phyloP scores from a whole-genome alignment of 176 grass and related monocot species.

The Pontederia crassipes region DNA sequence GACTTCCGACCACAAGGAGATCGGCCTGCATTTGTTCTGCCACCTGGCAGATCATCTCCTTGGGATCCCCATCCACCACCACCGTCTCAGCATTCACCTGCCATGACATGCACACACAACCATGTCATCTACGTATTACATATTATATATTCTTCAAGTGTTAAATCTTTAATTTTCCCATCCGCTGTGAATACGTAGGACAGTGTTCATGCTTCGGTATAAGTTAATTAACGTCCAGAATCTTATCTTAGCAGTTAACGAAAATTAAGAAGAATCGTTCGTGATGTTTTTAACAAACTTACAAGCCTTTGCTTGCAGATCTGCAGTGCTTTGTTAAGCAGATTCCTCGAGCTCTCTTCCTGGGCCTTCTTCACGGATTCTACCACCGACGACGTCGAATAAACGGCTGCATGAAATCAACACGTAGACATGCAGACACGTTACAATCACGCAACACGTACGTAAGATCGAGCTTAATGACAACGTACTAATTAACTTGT shows the following conservation, averaged over 20 bases:
- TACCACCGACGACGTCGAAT: constrained; percentile 24
- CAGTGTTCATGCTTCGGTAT: too few relatives aligned
- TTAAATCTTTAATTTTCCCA: too few relatives aligned
- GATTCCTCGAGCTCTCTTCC: constrained; percentile 37
- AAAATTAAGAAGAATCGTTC: neutral
- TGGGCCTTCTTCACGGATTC: constrained; percentile 46
- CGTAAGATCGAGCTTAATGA: neutral
- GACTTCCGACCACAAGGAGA: constrained; percentile 44
- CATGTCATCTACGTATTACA: too few relatives aligned
- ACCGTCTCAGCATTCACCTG: constrained; percentile 19
- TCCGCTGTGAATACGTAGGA: too few relatives aligned
- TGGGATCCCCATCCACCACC: constrained; percentile 24
- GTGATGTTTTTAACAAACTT: neutral
- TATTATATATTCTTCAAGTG: too few relatives aligned
- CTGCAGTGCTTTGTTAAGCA: constrained; percentile 32
- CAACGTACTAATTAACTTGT: too few relatives aligned
- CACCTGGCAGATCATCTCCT: constrained; percentile 22
- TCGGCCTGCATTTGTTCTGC: constrained; percentile 28
- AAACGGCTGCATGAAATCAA: constrained; percentile 8
- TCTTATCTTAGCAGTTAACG: neutral
- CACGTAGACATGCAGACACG: neutral
- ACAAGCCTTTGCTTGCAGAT: constrained; percentile 38
- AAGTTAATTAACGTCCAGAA: too few relatives aligned
- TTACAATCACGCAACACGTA: neutral
- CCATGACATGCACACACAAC: neutral